Conservation (phyloP, 2,329 filamentous ascomycete genomes). For the Fusarium equiseti region DNA sequence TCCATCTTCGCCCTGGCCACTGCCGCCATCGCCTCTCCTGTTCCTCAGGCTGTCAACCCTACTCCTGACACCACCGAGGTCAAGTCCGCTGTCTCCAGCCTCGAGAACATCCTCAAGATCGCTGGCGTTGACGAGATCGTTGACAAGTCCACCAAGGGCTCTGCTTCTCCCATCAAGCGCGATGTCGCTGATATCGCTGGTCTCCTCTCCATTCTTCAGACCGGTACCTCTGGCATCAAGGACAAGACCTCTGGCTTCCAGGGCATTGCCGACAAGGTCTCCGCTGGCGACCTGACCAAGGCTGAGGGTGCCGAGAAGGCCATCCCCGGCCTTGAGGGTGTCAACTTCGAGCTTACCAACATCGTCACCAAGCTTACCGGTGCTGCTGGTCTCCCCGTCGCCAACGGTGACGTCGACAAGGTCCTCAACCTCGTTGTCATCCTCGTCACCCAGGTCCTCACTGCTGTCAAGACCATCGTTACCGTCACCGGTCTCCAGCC, state of each 20-base stretch:
- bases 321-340: constrained; percentile 26
- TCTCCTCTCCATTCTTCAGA: constrained; percentile 21
- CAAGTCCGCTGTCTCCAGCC: not conserved
- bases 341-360: constrained; percentile 41
- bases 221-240: constrained; percentile 10
- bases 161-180: constrained; percentile 3
- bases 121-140: too few relatives aligned
- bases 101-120: not conserved
- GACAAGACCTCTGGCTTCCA: constrained; percentile 17
- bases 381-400: constrained; percentile 38
- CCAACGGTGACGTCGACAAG: constrained; percentile 42
- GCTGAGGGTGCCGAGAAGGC: constrained; percentile 34
- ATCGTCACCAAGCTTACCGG: constrained; percentile 44
- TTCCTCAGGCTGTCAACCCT: constrained; percentile 10
- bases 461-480: constrained; percentile 43
- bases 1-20: constrained; percentile 42
- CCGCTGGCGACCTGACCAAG: constrained; percentile 40
- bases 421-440: constrained; percentile 40
- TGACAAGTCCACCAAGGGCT: too few relatives aligned
- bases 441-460: constrained; percentile 39
- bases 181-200: not conserved
- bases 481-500: constrained; percentile 43
- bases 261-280: constrained; percentile 39
- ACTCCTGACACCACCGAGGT: constrained; percentile 16
- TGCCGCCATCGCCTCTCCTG: constrained; percentile 41